phyloP scores from a whole-genome alignment of 805 yeast genomes.

The Grigorovia transvaalensis region DNA sequence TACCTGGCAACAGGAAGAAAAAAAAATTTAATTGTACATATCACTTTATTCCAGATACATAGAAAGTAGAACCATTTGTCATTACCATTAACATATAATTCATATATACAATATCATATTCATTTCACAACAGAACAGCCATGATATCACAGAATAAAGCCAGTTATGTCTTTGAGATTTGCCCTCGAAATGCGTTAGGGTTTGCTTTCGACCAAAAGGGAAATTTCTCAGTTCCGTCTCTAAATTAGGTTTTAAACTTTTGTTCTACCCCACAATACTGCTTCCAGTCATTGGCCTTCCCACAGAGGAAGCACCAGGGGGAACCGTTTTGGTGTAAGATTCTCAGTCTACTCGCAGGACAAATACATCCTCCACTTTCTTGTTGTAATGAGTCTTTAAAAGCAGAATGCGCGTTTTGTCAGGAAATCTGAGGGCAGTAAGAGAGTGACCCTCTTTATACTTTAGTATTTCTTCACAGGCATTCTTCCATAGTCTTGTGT shows the following conservation, averaged over 20 bases:
- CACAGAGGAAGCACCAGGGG: neutral
- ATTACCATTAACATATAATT: neutral
- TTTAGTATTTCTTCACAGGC: too few relatives aligned
- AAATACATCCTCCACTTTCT: too few relatives aligned
- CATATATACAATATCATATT: neutral
- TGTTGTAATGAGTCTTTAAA: too few relatives aligned
- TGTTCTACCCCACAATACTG: neutral
- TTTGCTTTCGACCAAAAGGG: neutral
- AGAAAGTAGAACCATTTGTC: neutral
- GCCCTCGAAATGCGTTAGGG: neutral
- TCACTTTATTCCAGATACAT: neutral
- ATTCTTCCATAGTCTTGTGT: too few relatives aligned
- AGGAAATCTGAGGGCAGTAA: too few relatives aligned
- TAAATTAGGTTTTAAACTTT: too few relatives aligned
- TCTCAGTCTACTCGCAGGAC: too few relatives aligned
- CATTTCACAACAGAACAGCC: neutral
- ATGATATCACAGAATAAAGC: neutral
- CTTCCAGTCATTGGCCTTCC: neutral
- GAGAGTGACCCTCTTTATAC: too few relatives aligned
- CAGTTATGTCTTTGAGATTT: too few relatives aligned
- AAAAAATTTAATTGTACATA: slow-evolving; percentile 33
- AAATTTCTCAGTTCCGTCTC: neutral
- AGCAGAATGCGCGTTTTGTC: too few relatives aligned
- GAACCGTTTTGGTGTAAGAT: too few relatives aligned
- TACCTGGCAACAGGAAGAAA: slow-evolving; percentile 41